Conservation (phyloP, 2,329 filamentous ascomycete genomes). For the Xylariaceae sp. region DNA sequence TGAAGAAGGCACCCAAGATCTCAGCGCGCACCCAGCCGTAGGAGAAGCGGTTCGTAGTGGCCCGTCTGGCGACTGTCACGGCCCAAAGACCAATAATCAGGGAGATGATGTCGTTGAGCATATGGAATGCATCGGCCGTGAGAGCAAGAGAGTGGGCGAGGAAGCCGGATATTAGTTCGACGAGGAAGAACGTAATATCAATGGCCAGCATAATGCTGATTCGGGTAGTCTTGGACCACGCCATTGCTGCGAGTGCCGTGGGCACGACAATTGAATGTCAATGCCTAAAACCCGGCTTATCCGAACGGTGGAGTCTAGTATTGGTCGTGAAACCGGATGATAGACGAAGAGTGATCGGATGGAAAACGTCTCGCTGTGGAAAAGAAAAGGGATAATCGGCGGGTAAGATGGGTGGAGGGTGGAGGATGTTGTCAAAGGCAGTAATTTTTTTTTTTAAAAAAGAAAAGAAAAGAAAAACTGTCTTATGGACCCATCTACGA, state of each 20-base stretch:
- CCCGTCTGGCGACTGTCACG: slow-evolving; percentile 79
- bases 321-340: too few relatives aligned
- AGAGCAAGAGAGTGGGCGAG: slow-evolving; percentile 85
- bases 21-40: slow-evolving; percentile 98
- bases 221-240: slow-evolving; percentile 84
- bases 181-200: slow-evolving; percentile 80
- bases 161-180: slow-evolving; percentile 83
- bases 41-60: slow-evolving; percentile 84
- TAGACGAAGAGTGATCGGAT: too few relatives aligned
- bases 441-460: too few relatives aligned
- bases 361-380: too few relatives aligned
- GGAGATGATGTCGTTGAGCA: slow-evolving; percentile 98
- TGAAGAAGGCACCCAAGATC: slow-evolving; percentile 92
- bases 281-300: too few relatives aligned
- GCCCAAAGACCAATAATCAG: slow-evolving; percentile 91
- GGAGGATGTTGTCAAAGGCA: too few relatives aligned
- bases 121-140: slow-evolving; percentile 96
- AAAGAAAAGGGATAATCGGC: too few relatives aligned
- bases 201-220: slow-evolving; percentile 91
- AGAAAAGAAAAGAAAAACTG: too few relatives aligned
- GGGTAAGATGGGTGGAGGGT: too few relatives aligned
- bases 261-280: too few relatives aligned
- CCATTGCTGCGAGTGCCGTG: slow-evolving; percentile 49
- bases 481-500: too few relatives aligned
- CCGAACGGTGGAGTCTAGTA: too few relatives aligned